Conservation (phyloP, 306 rosid genomes). For the Benincasa hispida region DNA sequence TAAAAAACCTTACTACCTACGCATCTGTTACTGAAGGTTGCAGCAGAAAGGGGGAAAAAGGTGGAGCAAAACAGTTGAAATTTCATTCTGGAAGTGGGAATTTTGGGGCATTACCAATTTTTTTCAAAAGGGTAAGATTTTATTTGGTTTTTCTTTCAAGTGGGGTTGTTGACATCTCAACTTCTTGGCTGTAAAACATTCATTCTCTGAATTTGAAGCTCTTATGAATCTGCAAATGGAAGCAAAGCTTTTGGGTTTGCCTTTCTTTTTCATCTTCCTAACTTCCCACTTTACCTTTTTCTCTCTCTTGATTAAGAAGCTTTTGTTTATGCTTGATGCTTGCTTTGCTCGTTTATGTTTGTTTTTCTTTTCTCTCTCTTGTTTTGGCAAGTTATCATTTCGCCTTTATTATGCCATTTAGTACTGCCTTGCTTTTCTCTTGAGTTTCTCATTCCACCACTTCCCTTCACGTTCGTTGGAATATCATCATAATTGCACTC, state of each 20-base stretch:
- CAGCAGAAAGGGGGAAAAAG: neutral
- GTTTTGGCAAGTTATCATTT: constrained; percentile 29
- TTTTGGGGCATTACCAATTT: neutral
- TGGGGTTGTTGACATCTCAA: constrained; percentile 46
- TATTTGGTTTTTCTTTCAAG: constrained; percentile 8
- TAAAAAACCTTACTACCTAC: neutral
- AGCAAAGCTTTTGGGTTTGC: constrained; percentile 47
- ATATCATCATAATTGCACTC: constrained; percentile 16
- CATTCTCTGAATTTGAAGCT: constrained; percentile 5
- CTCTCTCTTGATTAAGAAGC: constrained; percentile 5
- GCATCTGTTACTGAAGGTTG: neutral
- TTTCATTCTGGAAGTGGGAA: constrained; percentile 2
- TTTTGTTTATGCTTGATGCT: constrained; percentile 10
- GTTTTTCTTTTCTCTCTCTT: constrained; percentile 10
- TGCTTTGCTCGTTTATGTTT: constrained; percentile 7
- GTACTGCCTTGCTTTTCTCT: constrained; percentile 19
- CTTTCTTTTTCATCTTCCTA: constrained; percentile 29
- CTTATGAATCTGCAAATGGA: constrained; percentile 51
- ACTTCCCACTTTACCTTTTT: constrained; percentile 19
- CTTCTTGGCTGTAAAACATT: constrained; percentile 40
- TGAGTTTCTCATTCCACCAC: constrained; percentile 17
- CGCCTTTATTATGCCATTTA: constrained; percentile 13
- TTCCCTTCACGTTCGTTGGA: constrained; percentile 12
- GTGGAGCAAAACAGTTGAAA: neutral
- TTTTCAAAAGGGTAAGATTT: neutral